A percentile compares a stretch with the other conserved stretches of the same genome.
Evolutionary conservation across 1,284 basidiomycete species (phyloP).

Genomic region (Cystobasidium pallidum): DNA sequence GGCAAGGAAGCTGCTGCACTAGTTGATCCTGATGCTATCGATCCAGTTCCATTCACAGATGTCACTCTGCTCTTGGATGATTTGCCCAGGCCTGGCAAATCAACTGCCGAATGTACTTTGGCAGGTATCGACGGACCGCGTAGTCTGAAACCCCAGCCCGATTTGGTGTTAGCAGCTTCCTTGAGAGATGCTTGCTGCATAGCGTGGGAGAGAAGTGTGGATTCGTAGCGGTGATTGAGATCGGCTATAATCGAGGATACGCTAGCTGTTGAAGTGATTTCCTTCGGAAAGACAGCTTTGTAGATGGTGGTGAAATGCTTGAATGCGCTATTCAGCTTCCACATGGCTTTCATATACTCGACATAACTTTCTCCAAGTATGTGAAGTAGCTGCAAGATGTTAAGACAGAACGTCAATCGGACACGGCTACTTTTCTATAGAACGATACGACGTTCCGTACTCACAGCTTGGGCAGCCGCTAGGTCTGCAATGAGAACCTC

Average conservation of each 20-base stretch:
- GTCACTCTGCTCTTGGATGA: slow-evolving; percentile 1
- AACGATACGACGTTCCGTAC: neutral
- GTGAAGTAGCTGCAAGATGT: slow-evolving; percentile 44
- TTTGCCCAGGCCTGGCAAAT: slow-evolving; percentile 8
- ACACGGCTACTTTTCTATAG: neutral
- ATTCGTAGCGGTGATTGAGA: slow-evolving; percentile 49
- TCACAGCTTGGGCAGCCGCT: slow-evolving; percentile 46
- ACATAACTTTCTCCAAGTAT: slow-evolving; percentile 49
- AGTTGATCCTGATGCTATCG: too few species aligned
- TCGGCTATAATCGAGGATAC: slow-evolving; percentile 47
- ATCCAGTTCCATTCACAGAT: neutral
- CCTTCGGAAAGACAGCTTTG: slow-evolving; percentile 48
- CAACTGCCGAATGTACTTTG: slow-evolving; percentile 8
- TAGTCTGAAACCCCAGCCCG: slow-evolving; percentile 2
- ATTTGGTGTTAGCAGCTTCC: neutral
- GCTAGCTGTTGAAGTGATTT: slow-evolving; percentile 45
- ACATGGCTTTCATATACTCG: slow-evolving; percentile 48
- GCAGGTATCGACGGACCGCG: slow-evolving; percentile 9
- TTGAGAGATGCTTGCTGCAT: slow-evolving; percentile 20
- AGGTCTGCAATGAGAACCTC: slow-evolving; percentile 51
- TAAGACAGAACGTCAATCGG: neutral
- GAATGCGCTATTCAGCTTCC: slow-evolving; percentile 51
- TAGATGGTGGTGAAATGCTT: slow-evolving; percentile 46
- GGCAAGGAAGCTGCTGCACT: slow-evolving; percentile 16
- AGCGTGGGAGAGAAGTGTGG: slow-evolving; percentile 1